Percentiles rank a stretch among this genome's conserved stretches.
These are phyloP conservation scores for Rhododendron vialii DNA, from an alignment of 148 eudicot genomes.

Conservation along the genomic window DNA sequence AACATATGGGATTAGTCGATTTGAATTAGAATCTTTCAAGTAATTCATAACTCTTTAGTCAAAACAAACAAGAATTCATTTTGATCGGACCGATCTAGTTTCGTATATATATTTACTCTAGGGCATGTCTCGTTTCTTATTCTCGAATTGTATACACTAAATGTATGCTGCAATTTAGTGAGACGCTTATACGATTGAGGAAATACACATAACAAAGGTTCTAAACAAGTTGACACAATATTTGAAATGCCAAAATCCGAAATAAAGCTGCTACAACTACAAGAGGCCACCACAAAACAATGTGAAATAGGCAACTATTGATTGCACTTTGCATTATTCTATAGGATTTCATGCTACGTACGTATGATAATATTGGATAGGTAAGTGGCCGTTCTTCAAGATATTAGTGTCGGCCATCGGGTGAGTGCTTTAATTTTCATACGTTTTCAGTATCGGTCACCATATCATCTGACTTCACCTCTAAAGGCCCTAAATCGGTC, in stretches of 20 bases:
- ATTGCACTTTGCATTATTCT: neutral
- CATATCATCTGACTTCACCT: neutral
- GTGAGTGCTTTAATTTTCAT: neutral
- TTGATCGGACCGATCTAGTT: too few species aligned
- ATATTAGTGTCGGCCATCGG: neutral
- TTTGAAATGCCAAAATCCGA: neutral
- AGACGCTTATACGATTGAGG: too few species aligned
- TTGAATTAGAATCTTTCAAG: too few species aligned
- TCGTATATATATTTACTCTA: too few species aligned
- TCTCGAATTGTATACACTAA: too few species aligned
- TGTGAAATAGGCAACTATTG: neutral
- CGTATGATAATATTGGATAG: neutral
- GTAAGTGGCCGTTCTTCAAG: neutral
- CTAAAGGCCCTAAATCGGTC: neutral
- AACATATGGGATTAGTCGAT: too few species aligned
- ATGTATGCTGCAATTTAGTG: too few species aligned
- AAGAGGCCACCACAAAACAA: neutral
- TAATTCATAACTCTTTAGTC: too few species aligned
- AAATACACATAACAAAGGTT: neutral
- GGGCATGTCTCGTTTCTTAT: too few species aligned
- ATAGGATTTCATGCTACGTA: neutral
- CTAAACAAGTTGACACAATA: neutral
- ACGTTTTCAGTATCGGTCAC: neutral
- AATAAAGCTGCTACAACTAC: neutral
- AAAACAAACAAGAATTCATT: too few species aligned